Evolutionary conservation across 2,329 filamentous ascomycete species (phyloP).

Genomic region (Pleoardoris graminearum): DNA sequence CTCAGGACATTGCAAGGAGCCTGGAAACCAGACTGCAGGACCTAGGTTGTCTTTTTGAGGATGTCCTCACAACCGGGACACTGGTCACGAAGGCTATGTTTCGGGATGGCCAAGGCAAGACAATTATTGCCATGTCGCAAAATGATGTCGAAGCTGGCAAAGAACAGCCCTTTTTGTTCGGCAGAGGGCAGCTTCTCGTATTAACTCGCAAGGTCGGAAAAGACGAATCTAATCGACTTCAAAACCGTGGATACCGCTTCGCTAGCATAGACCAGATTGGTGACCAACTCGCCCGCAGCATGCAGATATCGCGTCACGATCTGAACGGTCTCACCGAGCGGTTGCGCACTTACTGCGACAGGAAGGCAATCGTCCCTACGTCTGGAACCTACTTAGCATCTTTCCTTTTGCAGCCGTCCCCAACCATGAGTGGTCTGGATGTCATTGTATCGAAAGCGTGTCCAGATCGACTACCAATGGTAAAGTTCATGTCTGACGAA

Average conservation of each 20-base stretch:
- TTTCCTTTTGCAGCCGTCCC: constrained; percentile 47
- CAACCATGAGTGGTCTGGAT: constrained; percentile 47
- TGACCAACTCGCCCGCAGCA: constrained; percentile 68
- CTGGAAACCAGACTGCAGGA: constrained; percentile 65
- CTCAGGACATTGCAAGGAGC: constrained; percentile 70
- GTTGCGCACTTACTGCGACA: constrained; percentile 61
- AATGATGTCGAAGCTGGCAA: constrained; percentile 48
- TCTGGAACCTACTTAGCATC: constrained; percentile 45
- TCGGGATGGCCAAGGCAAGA: constrained; percentile 23
- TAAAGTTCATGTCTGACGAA: constrained; percentile 42
- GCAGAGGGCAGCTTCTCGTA: constrained; percentile 79
- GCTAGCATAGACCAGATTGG: constrained; percentile 63
- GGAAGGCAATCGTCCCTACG: constrained; percentile 53
- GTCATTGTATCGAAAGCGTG: constrained; percentile 48
- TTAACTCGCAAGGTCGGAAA: constrained; percentile 67
- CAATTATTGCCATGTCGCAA: constrained; percentile 25
- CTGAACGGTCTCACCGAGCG: constrained; percentile 64
- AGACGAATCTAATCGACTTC: constrained; percentile 65
- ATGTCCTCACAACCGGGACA: constrained; percentile 69
- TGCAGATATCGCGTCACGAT: constrained; percentile 71
- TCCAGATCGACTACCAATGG: constrained; percentile 51
- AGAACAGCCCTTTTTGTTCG: constrained; percentile 50
- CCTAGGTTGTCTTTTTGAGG: constrained; percentile 73
- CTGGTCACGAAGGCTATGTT: constrained; percentile 64
- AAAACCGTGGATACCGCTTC: constrained; percentile 77